Conservation (phyloP, 2,329 filamentous ascomycete genomes). For the Ascochyta clinopodiicola region DNA sequence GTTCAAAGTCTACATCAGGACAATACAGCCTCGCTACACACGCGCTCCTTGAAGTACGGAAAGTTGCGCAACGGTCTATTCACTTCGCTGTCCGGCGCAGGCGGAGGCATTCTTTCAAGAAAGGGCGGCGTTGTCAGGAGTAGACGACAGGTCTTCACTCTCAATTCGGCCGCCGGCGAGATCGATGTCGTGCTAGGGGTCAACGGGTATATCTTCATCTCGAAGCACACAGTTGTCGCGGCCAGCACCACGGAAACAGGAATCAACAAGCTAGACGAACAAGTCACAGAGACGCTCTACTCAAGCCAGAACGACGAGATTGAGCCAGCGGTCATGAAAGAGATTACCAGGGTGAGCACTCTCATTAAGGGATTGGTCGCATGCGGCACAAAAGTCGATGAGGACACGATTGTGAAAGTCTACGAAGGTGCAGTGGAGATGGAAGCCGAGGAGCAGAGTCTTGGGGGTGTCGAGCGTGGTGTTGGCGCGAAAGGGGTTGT, state of each 20-base stretch:
- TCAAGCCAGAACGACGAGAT: conserved; percentile 94
- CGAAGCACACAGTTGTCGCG: conserved; percentile 74
- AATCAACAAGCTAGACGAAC: conserved; percentile 88
- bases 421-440: conserved; percentile 84
- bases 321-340: conserved; percentile 74
- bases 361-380: conserved; percentile 85
- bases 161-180: conserved; percentile 63
- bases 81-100: conserved; percentile 78
- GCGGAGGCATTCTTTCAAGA: conserved; percentile 61
- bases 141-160: conserved; percentile 86
- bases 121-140: conserved; percentile 80
- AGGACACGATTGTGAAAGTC: conserved; percentile 82
- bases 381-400: conserved; percentile 82
- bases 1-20: conserved; percentile 89
- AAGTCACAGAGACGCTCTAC: conserved; percentile 83
- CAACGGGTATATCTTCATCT: conserved; percentile 97
- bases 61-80: conserved; percentile 95
- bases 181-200: conserved; percentile 91
- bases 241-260: conserved; percentile 62
- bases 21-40: conserved; percentile 86
- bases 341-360: conserved; percentile 84
- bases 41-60: conserved; percentile 88
- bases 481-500: conserved; percentile 43
- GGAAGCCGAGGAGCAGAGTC: conserved; percentile 65
- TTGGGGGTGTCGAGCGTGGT: conserved; percentile 53